phyloP scores from a whole-genome alignment of 73 alveolate genomes.

The Tetrahymena malaccensis region DNA sequence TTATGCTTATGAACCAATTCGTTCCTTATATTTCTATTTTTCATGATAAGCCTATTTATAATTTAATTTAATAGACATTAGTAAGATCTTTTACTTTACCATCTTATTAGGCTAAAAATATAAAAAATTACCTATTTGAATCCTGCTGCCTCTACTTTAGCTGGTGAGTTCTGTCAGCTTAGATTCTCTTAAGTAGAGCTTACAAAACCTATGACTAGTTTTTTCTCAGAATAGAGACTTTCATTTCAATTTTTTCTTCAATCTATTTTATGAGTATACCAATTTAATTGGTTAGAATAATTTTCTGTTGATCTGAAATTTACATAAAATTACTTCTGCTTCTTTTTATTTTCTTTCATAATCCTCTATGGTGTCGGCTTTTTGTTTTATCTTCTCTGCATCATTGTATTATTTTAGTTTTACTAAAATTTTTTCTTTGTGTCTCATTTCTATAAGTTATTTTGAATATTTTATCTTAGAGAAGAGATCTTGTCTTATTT shows the following conservation, averaged over 20 bases:
- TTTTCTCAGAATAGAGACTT: conserved; percentile 52
- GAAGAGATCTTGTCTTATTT: conserved; percentile 34
- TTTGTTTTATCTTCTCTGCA: conserved; percentile 47
- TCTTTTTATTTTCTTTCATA: conserved; percentile 48
- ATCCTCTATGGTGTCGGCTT: conserved; percentile 51
- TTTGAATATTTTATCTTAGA: conserved; percentile 53
- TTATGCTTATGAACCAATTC: conserved; percentile 52
- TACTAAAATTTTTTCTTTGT: conserved; percentile 44
- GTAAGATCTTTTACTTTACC: background rate
- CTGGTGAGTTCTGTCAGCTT: conserved; percentile 69
- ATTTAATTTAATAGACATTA: background rate
- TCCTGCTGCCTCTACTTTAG: conserved; percentile 55
- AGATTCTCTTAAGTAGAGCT: conserved; percentile 57
- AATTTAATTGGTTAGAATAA: background rate
- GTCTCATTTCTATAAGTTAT: conserved; percentile 49
- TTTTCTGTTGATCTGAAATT: background rate
- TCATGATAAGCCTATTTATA: conserved; percentile 43
- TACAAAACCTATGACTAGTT: conserved; percentile 48
- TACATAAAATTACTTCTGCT: conserved; percentile 33
- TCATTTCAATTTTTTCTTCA: conserved; percentile 33
- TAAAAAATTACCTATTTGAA: conserved; percentile 17
- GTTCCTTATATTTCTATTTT: conserved; percentile 56
- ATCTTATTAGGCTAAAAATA: too few relatives aligned
- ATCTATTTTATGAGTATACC: background rate
- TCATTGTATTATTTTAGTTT: conserved; percentile 47